phyloP scores from a whole-genome alignment of 2,329 filamentous ascomycete genomes.

The Stagonosporopsis chrysanthemi region DNA sequence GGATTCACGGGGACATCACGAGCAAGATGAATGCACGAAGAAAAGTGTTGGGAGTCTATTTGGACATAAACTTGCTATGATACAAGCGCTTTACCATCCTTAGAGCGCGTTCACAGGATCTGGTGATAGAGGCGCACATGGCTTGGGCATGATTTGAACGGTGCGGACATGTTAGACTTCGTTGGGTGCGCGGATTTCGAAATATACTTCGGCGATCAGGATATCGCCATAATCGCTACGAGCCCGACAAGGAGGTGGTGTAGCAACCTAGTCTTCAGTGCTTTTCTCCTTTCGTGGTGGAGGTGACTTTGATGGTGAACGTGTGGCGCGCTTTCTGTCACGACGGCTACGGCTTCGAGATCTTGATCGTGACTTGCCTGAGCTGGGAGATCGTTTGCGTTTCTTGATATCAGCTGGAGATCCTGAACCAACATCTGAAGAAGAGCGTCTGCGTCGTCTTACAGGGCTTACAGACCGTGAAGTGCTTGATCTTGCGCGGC shows the following conservation, averaged over 20 bases:
- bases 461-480: conserved; percentile 51
- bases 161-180: background rate
- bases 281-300: conserved; percentile 16
- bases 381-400: conserved; percentile 52
- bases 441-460: conserved; percentile 55
- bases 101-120: background rate
- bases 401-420: conserved; percentile 60
- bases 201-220: background rate
- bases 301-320: conserved; percentile 30
- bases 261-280: conserved; percentile 23
- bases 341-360: conserved; percentile 32
- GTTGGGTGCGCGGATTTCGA: background rate
- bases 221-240: background rate
- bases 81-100: conserved; percentile 2
- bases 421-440: conserved; percentile 53
- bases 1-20: background rate
- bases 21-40: background rate
- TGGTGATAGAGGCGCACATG: background rate
- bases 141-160: background rate
- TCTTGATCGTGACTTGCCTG: conserved; percentile 50
- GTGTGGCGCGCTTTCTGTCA: conserved; percentile 29
- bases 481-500: conserved; percentile 48
- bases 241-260: background rate
- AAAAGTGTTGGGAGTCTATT: background rate
- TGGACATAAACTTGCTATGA: conserved; percentile 2